Conservation (phyloP, 768 basidiomycete genomes). For the Lactarius pseudohatsudake region DNA sequence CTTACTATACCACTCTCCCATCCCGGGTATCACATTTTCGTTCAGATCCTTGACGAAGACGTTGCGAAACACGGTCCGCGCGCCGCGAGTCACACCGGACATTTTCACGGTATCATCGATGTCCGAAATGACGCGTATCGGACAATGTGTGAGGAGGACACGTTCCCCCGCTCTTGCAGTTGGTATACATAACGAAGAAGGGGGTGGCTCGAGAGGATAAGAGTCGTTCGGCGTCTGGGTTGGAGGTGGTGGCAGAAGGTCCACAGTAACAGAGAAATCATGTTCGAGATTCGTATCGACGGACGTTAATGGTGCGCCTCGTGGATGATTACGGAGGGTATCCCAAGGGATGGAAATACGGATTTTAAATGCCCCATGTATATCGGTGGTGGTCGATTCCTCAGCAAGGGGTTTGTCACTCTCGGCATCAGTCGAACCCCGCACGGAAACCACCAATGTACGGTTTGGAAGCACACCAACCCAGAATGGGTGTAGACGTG, state of each 20-base stretch:
- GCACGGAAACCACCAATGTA: conserved; percentile 61
- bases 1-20: conserved; percentile 72
- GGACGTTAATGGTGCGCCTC: conserved; percentile 55
- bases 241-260: conserved; percentile 46
- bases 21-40: conserved; percentile 78
- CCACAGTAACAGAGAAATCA: conserved; percentile 54
- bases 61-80: conserved; percentile 81
- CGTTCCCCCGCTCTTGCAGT: conserved; percentile 31
- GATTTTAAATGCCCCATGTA: conserved; percentile 73
- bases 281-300: conserved; percentile 46
- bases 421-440: conserved; percentile 32
- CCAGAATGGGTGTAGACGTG: conserved; percentile 80
- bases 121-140: conserved; percentile 83
- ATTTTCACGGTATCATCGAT: conserved; percentile 92
- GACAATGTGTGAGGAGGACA: conserved; percentile 54
- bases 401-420: conserved; percentile 45
- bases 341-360: conserved; percentile 69
- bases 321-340: conserved; percentile 59
- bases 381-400: conserved; percentile 53
- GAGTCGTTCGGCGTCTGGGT: conserved; percentile 10
- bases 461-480: conserved; percentile 65
- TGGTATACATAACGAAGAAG: conserved; percentile 1
- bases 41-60: conserved; percentile 86
- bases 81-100: conserved; percentile 75
- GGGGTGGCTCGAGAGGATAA: conserved; percentile 6